Evolutionary conservation across 345 rosid genomes (phyloP), one percentile per base, ranked within the genome.

Genomic region (Laguncularia racemosa): DNA sequence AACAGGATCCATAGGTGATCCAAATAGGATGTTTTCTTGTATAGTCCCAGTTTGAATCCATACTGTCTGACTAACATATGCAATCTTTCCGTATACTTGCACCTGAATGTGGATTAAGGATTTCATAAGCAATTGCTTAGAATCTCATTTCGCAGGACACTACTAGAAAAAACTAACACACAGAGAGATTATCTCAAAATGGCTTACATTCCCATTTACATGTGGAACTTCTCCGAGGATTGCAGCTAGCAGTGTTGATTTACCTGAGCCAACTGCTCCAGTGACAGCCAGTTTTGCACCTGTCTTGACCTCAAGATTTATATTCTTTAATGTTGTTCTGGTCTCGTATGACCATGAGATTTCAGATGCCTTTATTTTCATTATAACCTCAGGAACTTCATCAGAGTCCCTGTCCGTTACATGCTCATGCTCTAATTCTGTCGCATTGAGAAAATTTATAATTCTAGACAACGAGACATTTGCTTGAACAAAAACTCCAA

Each of bases 31-130:
- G 67, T 75, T 84, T 1, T 81, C 91, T 58, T 75, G 73, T 16
- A 90, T 64, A 26, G 67, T 84, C 46, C 95, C 97, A 48, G 86
- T 86, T 44, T 86, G 95, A 46, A 84, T 89, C 97, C 97, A 89
- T 6, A 91, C 80, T 3, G 84, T 75, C 46, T 89, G 97, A 33
- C 86, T 63, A 52, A 86, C 86, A 65, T 79, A 89, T 11, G 95
- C 97, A 55, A 69, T 73, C 15, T 63, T 71, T 55, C 97, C 95
- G 61, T 74, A 74, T 20, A 86, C 69, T 57, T 67, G 67, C 38
- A 84, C 67, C 40, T 33, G 40, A 33, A 33, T 33, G 40, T 33
- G 40, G 9, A 33, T 5, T 33, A 33, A 33, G 40, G 40, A 33
- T 33, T 33, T 33, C 9, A 33, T 33, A 4, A 26, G 28, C 28